Percentiles rank a stretch among this genome's conserved stretches.
phyloP scores from a whole-genome alignment of 2,329 filamentous ascomycete species.

The Alternaria viburni region DNA sequence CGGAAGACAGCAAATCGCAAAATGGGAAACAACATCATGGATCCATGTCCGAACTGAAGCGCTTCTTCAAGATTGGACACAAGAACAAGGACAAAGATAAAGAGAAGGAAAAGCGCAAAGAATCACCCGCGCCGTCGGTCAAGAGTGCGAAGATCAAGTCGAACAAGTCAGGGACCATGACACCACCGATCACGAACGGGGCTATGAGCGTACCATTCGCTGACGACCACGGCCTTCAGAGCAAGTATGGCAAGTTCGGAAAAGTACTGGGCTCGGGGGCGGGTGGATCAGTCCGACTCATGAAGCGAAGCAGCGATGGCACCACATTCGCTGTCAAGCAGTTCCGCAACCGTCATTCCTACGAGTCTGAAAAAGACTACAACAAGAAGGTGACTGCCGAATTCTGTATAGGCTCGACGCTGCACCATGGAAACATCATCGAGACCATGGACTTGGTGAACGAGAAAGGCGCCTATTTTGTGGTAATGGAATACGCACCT shows the following conservation, averaged over 20 bases:
- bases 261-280: slow-evolving; percentile 93
- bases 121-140: slow-evolving; percentile 67
- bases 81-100: slow-evolving; percentile 58
- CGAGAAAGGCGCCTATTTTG: slow-evolving; percentile 93
- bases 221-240: slow-evolving; percentile 87
- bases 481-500: slow-evolving; percentile 98
- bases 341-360: slow-evolving; percentile 87
- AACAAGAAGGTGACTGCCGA: slow-evolving; percentile 98
- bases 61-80: slow-evolving; percentile 88
- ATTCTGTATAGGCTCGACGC: slow-evolving; percentile 95
- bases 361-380: slow-evolving; percentile 94
- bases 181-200: slow-evolving; percentile 44
- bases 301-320: slow-evolving; percentile 91
- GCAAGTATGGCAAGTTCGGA: slow-evolving; percentile 95
- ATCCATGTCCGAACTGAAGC: slow-evolving; percentile 93
- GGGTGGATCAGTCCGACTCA: slow-evolving; percentile 89
- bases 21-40: slow-evolving; percentile 60
- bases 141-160: slow-evolving; percentile 62
- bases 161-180: slow-evolving; percentile 45
- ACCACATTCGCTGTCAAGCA: slow-evolving; percentile 98
- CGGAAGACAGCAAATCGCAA: slow-evolving; percentile 41
- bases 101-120: slow-evolving; percentile 57
- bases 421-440: slow-evolving; percentile 98
- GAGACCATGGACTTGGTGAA: slow-evolving; percentile 96
- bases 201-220: slow-evolving; percentile 75